Conservation (phyloP, 495 filamentous ascomycete genomes). For the Evernia prunastri region DNA sequence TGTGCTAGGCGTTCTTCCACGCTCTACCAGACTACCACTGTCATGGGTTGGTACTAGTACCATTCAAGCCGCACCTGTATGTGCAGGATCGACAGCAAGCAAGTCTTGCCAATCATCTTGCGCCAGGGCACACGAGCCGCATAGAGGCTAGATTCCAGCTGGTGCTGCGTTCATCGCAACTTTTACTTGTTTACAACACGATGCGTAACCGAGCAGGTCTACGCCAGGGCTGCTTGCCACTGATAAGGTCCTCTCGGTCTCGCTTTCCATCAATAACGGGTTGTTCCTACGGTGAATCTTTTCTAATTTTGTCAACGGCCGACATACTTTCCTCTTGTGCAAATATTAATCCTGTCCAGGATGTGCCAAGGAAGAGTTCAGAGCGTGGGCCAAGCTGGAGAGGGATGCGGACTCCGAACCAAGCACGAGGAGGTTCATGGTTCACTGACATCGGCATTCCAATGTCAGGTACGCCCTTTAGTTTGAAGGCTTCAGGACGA, state of each 20-base stretch:
- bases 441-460: constrained; percentile 41
- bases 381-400: constrained; percentile 36
- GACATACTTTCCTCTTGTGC: constrained; percentile 38
- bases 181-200: constrained; percentile 42
- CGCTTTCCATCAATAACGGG: constrained; percentile 42
- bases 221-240: neutral
- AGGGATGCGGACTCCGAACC: constrained; percentile 33
- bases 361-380: constrained; percentile 44
- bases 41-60: constrained; percentile 25
- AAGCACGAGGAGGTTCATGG: constrained; percentile 33
- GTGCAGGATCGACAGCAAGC: constrained; percentile 2
- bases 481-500: constrained; percentile 6
- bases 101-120: constrained; percentile 26
- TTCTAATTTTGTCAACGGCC: constrained; percentile 31
- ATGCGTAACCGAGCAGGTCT: constrained; percentile 34
- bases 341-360: no score
- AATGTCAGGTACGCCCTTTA: constrained; percentile 37
- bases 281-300: constrained; percentile 30
- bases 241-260: constrained; percentile 29
- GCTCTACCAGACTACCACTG: constrained; percentile 19
- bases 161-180: constrained; percentile 46
- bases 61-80: neutral
- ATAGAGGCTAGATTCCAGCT: constrained; percentile 42
- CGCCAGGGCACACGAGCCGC: constrained; percentile 45
- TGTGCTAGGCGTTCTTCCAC: constrained; percentile 20